Evolutionary conservation across 805 yeast genomes (phyloP), one percentile per base, ranked within the genome.

Genomic region (Starmerella bacillaris): DNA sequence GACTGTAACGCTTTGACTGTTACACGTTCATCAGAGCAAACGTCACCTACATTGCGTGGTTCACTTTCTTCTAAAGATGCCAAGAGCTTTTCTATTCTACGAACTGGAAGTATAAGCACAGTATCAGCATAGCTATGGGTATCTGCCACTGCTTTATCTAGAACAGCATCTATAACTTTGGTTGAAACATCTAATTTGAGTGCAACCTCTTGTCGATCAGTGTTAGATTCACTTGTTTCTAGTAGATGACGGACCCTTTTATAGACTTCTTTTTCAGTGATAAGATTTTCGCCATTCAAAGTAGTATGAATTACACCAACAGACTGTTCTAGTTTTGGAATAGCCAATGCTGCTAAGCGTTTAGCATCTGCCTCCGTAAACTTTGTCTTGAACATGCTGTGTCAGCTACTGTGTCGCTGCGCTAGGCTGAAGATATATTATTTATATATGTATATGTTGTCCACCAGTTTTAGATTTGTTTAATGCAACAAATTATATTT

Each of bases 1-100:
- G 34, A 33, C 18, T 37, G 37, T 14, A 36, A 37, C 4, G 45
- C 37, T 18, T 34, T 35, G 12, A 43, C 31, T 4, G 45, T 38
- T 16, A 43, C 36, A 11, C 27, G 12, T 15, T 37, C 30, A 1
- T n/a, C 20, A 7, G 26, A 8, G 33, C 45, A 43, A 7, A 37
- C 19, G 4, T 34, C 37, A 16, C 27, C 21, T n/a, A 39, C 14
- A 3, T 5, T 11, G 22, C 15, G 14, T 5, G 27, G 18, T 11
- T 16, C 30, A 21, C 15, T 16, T 5, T 26, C 5, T 18, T 5
- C 14, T 14, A 29, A 18, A 14, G n/a, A 8, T n/a, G 6, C 29
- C 3, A 30, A 19, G 15, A 34, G 21, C 22, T 21, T 27, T 14
- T 21, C 24, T 9, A 34, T 28, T 9, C 37, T 33, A 26, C 33